phyloP scores from a whole-genome alignment of 2,329 filamentous ascomycete species.

The Trichoderma afroharzianum region DNA sequence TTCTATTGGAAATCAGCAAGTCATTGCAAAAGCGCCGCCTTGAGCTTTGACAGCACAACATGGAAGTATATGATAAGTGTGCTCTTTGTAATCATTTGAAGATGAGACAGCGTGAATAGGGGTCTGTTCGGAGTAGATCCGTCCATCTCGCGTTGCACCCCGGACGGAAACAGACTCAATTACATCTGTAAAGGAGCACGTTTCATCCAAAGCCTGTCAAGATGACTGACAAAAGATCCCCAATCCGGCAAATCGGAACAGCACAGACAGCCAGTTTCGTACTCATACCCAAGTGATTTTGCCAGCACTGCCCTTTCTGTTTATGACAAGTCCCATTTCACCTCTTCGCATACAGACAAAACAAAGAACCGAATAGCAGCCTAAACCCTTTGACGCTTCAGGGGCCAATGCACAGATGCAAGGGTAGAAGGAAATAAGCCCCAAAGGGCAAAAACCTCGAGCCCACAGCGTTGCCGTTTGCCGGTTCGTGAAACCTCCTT shows the following conservation, averaged over 20 bases:
- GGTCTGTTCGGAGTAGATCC: background rate
- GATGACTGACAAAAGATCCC: background rate
- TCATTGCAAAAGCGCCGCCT: background rate
- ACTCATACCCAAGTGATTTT: background rate
- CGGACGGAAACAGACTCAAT: background rate
- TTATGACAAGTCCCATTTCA: background rate
- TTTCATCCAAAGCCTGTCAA: background rate
- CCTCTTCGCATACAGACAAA: background rate
- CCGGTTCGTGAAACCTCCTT: conserved; percentile 7
- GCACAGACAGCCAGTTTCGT: background rate
- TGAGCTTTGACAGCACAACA: background rate
- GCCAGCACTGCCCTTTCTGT: background rate
- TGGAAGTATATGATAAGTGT: background rate
- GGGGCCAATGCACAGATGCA: background rate
- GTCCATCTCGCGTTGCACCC: background rate
- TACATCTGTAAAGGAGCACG: background rate
- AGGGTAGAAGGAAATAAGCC: background rate
- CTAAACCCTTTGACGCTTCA: background rate
- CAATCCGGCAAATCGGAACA: background rate
- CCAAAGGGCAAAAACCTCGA: background rate
- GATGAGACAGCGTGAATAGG: background rate
- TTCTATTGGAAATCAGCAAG: background rate
- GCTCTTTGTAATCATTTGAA: background rate
- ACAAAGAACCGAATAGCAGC: background rate
- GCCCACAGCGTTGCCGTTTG: background rate